A percentile compares a stretch with the other conserved stretches of the same genome.
Conservation (phyloP, 345 rosid species). For the Arabis hirsuta region DNA sequence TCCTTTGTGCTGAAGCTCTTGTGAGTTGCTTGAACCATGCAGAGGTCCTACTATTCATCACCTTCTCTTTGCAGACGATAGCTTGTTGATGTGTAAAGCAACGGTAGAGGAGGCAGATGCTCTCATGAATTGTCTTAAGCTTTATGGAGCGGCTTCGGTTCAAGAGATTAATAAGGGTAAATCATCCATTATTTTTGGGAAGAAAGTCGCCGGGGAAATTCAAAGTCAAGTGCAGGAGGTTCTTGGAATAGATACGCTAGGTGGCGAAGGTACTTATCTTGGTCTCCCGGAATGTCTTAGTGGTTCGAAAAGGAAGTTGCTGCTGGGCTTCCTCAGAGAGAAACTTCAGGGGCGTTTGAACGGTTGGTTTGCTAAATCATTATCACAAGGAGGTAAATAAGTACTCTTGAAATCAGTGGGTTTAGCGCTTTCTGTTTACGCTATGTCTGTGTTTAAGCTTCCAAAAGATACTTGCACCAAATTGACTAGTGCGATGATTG, state of each 20-base stretch:
- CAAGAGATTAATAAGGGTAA: not conserved
- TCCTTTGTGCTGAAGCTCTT: not conserved
- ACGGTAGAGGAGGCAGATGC: too few relatives aligned
- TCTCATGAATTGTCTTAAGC: not conserved
- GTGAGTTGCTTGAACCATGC: not conserved
- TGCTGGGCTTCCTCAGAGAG: not conserved
- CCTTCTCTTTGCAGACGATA: not conserved
- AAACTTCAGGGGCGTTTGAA: not conserved
- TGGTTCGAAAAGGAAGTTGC: too few relatives aligned
- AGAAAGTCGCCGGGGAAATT: too few relatives aligned
- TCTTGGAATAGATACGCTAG: too few relatives aligned
- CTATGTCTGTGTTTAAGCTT: not conserved
- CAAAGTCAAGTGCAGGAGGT: too few relatives aligned
- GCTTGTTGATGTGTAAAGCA: not conserved
- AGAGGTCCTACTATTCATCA: not conserved
- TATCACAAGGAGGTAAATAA: not conserved
- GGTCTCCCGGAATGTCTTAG: too few relatives aligned
- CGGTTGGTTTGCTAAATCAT: not conserved
- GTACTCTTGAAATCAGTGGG: not conserved
- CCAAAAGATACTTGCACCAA: accelerated
- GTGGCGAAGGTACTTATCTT: too few relatives aligned
- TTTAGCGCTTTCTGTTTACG: not conserved
- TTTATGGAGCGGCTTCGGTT: not conserved
- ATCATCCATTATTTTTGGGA: too few relatives aligned
- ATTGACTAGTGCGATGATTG: accelerated